Evolutionary conservation across 768 basidiomycete genomes (phyloP).

Genomic region (Boletus barrowsii): DNA sequence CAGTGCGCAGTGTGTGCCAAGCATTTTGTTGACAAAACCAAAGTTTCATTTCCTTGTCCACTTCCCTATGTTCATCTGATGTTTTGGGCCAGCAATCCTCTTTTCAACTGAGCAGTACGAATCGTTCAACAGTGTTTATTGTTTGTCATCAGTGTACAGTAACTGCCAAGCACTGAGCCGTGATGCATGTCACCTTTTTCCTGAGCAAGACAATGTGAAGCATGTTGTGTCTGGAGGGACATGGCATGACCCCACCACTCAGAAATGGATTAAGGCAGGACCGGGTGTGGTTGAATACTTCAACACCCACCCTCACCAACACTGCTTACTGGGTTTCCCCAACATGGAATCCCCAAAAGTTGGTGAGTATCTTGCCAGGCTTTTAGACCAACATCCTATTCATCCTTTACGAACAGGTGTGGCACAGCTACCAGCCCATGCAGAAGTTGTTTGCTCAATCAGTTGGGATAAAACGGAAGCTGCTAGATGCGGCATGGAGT

Average conservation of each 20-base stretch:
- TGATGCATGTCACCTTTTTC: neutral
- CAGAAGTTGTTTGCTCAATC: no score
- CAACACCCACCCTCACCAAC: neutral
- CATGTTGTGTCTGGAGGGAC: neutral
- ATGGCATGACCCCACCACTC: neutral
- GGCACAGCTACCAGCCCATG: neutral
- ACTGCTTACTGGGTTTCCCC: neutral
- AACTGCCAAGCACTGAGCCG: neutral
- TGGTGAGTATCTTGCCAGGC: neutral
- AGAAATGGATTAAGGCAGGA: neutral
- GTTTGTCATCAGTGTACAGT: neutral
- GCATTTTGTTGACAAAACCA: no score
- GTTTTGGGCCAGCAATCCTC: slow-evolving; percentile 16
- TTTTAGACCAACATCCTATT: neutral
- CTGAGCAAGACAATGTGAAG: neutral
- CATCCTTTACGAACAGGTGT: neutral
- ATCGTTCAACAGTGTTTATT: slow-evolving; percentile 9
- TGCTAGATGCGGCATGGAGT: no score
- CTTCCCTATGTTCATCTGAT: no score
- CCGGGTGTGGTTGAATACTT: neutral
- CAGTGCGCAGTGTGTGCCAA: slow-evolving; percentile 22
- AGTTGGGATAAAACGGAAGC: no score
- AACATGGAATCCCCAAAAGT: neutral
- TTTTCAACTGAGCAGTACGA: slow-evolving; percentile 29
- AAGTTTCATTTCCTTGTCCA: no score